A percentile compares a stretch with the other conserved stretches of the same genome.
Conservation (phyloP, 1,284 basidiomycete genomes). For the Quambalaria eucalypti region DNA sequence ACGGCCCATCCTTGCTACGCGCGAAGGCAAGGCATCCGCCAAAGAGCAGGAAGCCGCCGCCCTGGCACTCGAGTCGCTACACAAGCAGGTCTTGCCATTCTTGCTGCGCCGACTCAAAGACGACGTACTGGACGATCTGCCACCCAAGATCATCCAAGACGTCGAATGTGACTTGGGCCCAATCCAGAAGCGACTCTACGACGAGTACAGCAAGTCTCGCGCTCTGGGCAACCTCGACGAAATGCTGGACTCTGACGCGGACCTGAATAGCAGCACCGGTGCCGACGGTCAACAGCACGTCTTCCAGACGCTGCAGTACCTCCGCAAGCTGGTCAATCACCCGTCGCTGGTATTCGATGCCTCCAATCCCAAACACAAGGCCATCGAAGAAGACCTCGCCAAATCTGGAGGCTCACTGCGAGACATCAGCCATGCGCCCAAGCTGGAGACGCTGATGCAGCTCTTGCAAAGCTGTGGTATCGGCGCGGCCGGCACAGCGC, state of each 20-base stretch:
- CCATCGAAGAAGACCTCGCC: conserved; percentile 55
- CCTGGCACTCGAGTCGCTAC: conserved; percentile 84
- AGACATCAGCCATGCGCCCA: conserved; percentile 86
- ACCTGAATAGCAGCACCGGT: background rate
- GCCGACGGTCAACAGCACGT: conserved; percentile 44
- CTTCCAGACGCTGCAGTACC: conserved; percentile 68
- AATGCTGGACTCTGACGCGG: background rate
- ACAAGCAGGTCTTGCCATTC: conserved; percentile 99
- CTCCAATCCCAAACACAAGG: conserved; percentile 49
- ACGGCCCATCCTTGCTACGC: conserved; percentile 87
- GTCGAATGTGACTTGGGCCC: conserved; percentile 92
- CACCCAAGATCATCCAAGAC: conserved; percentile 99
- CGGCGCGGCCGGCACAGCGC: conserved; percentile 58
- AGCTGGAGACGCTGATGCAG: conserved; percentile 83
- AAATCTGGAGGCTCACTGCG: conserved; percentile 51
- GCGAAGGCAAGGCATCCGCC: conserved; percentile 76
- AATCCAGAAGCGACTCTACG: conserved; percentile 59
- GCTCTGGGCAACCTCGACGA: conserved; percentile 58
- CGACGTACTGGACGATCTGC: conserved; percentile 88
- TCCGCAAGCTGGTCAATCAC: conserved; percentile 96
- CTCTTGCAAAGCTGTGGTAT: conserved; percentile 89
- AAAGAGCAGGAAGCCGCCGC: conserved; percentile 77
- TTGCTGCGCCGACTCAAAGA: conserved; percentile 91
- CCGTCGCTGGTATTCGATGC: conserved; percentile 54
- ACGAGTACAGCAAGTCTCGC: conserved; percentile 60